Evolutionary conservation across 495 filamentous ascomycete species (phyloP), one percentile per base, ranked within the genome.

Genomic region (Echria macrotheca): DNA sequence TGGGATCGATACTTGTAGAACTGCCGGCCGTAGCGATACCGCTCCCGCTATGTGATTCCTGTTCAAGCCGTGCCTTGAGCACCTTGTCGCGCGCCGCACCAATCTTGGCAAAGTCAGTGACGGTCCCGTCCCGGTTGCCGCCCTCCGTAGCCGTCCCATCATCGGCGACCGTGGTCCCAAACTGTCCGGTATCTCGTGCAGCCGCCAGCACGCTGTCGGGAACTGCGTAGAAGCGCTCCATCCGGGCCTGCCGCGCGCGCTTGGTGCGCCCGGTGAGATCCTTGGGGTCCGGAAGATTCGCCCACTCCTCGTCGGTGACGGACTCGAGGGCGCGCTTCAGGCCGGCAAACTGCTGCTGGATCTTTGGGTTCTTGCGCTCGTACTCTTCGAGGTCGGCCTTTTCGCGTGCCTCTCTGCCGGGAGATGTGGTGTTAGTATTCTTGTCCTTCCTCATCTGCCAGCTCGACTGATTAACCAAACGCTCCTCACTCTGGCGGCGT

Each of bases 41-140:
- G 32, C 71, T 72, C n/a, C n/a, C n/a, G 22, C 75, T 85, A 44
- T 83, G 73, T 8, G 88, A 90, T 31, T 89, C 89, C 64, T 94
- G 87, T 57, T 97, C 93, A 7, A 99, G 78, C 44, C 86, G 79
- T 9, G 95, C 93, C 57, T 93, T 80, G 15, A 99, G 77, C 4
- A 95, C 91, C 63, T 91, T 95, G 67, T 95, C 87, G 69, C 91
- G 81, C 32, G 93, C 93, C 26, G 89, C 88, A 60, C 94, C 93
- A 53, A 99, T 96, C 60, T 96, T 84, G n/a, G 90, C 89, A 60
- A 98, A 98, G 60, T 98, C 95, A 12, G 91, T 97, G 78, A 95
- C 89, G 2, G 87, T 91, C 2, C 91, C 91, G 59, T 95, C 88
- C 36, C 60, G 61, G 14, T 65, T 69, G 7, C 66, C 38, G 17